These are phyloP conservation scores for Camelina laxa DNA, from an alignment of 345 rosid genomes.

Conservation along the genomic window DNA sequence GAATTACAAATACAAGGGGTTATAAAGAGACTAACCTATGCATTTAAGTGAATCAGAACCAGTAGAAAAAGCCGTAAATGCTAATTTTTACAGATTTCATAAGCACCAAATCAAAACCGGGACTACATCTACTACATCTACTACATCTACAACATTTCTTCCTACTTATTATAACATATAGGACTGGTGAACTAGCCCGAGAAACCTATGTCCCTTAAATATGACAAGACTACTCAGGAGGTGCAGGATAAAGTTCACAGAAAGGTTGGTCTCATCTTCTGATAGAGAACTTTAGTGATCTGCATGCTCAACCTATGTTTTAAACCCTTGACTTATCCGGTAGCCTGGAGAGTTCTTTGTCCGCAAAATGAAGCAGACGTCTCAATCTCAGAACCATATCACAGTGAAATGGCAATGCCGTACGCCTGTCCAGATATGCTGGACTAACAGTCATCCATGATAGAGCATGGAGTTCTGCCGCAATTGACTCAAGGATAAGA, in stretches of 20 bases:
- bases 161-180: constrained; percentile 35
- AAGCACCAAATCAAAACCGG: constrained; percentile 31
- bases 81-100: constrained; percentile 40
- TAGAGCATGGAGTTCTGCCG: constrained; percentile 95
- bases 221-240: constrained; percentile 18
- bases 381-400: constrained; percentile 96
- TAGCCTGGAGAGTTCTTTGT: constrained; percentile 65
- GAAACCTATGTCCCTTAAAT: constrained; percentile 27
- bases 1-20: constrained; percentile 39
- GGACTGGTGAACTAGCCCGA: constrained; percentile 26
- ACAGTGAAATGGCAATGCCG: constrained; percentile 89
- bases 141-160: constrained; percentile 41
- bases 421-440: constrained; percentile 79
- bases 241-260: constrained; percentile 31
- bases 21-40: constrained; percentile 33
- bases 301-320: constrained; percentile 34
- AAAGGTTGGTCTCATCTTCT: constrained; percentile 30
- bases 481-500: constrained; percentile 76
- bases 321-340: constrained; percentile 50
- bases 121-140: constrained; percentile 45
- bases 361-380: constrained; percentile 97
- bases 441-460: constrained; percentile 99
- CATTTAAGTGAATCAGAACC: constrained; percentile 28
- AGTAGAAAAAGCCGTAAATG: constrained; percentile 28
- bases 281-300: constrained; percentile 17